Evolutionary conservation across 495 filamentous ascomycete species (phyloP).

Genomic region (Penicillium riverlandense): DNA sequence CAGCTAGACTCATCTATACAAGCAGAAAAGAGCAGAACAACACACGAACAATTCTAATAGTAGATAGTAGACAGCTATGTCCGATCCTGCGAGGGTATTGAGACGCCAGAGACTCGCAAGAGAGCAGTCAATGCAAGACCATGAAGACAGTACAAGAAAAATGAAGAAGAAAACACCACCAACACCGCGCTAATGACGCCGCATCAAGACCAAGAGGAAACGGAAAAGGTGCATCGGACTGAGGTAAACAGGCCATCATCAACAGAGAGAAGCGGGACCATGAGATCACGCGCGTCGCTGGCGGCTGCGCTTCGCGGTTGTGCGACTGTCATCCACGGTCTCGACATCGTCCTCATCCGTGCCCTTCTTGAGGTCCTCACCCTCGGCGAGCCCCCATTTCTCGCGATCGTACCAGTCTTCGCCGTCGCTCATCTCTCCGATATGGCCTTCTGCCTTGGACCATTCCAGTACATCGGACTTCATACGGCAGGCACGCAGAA

Average conservation of each 20-base stretch:
- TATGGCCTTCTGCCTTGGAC: slow-evolving; percentile 85
- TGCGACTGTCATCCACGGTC: slow-evolving; percentile 62
- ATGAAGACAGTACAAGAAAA: background rate
- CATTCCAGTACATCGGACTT: slow-evolving; percentile 74
- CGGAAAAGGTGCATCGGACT: slow-evolving; percentile 1
- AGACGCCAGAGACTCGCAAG: too few species aligned
- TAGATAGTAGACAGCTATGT: too few species aligned
- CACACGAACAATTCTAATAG: too few species aligned
- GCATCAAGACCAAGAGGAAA: background rate
- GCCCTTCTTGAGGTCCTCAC: slow-evolving; percentile 80
- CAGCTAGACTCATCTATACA: too few species aligned
- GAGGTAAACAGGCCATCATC: background rate
- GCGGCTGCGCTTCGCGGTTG: slow-evolving; percentile 57
- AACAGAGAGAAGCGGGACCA: background rate
- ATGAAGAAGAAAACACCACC: slow-evolving; percentile 9
- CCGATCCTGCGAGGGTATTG: too few species aligned
- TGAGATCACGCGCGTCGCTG: slow-evolving; percentile 17
- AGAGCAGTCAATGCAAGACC: too few species aligned
- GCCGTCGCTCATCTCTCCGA: slow-evolving; percentile 79
- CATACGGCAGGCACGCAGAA: slow-evolving; percentile 71
- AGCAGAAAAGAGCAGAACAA: too few species aligned
- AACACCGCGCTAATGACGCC: slow-evolving; percentile 20
- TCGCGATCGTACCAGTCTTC: slow-evolving; percentile 96
- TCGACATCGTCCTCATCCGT: slow-evolving; percentile 88
- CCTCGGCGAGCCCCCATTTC: slow-evolving; percentile 69